Base-by-base conservation (phyloP, 495 filamentous ascomycete genomes). In the Acidiella bohemica region DNA sequence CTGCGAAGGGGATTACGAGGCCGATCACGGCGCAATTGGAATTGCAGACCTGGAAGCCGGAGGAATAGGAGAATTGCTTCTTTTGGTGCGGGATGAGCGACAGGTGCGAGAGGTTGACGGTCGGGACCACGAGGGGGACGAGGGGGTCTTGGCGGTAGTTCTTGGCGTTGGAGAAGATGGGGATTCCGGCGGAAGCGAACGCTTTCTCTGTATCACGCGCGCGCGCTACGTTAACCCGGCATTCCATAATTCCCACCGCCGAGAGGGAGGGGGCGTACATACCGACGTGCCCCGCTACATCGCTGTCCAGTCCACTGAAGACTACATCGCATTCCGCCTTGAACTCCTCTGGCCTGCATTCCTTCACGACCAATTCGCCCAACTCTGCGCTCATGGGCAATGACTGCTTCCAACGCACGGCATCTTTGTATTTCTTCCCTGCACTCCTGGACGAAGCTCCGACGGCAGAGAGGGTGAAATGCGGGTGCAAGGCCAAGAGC, bases 11-110 rank as follows among this genome's bases (percentile, higher is more conserved):
- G 26, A 65, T 63, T 19, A 63, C 62, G 27, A 66, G 45, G 42
- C 62, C 62, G 35, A 64, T 62, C 39, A 66, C 62, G 3, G 62
- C 62, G 50, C 62, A 65, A 44, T 65, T 66, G 29, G 59, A 63
- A 47, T 66, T 66, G 54, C 62, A 66, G 40, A 64, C 62, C 7
- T 61, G 51, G 46, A 66, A 63, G 33, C 62, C 62, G 27, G 57
- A 54, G 2, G 55, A 48, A 5, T 64, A 44, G 11, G 44, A 40
- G 32, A 54, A 42, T 20, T 57, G 48, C 36, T 57, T 53, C 17
- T 61, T 42, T 37, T 66, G 62, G 37, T 62, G 57, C 11, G 49
- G 24, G 27, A 66, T 57, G 19, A 62, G 58, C 17, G 52, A 43
- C 11, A 65, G 47, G 39, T 66, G 62, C 10, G 28, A 11, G 20